A percentile compares a stretch with the other conserved stretches of the same genome.
Evolutionary conservation across 2,329 filamentous ascomycete genomes (phyloP).

Genomic region (Cladosporium halotolerans): DNA sequence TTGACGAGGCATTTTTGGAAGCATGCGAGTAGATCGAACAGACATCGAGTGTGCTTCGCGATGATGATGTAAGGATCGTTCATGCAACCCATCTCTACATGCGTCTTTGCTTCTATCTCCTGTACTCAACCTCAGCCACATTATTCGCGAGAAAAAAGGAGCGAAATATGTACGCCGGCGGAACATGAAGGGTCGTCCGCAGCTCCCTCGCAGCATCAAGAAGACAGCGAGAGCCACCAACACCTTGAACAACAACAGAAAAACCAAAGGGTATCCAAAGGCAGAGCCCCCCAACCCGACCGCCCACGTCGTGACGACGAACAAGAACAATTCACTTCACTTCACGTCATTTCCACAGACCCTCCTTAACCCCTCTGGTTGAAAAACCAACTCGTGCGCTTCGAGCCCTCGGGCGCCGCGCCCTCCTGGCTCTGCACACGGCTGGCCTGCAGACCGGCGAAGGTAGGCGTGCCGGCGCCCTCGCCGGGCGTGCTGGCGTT

Average conservation of each 20-base stretch:
- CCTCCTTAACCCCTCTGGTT: constrained; percentile 21
- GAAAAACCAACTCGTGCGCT: constrained; percentile 26
- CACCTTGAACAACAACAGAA: background rate
- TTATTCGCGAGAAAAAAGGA: no score
- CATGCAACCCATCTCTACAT: background rate
- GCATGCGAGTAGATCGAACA: no score
- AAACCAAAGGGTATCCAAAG: constrained; percentile 7
- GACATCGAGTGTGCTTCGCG: no score
- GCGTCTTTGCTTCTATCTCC: constrained; percentile 1
- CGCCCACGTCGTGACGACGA: background rate
- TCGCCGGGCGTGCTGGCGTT: constrained; percentile 32
- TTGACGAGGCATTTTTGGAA: no score
- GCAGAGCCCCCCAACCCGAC: constrained; percentile 1
- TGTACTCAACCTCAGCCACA: background rate
- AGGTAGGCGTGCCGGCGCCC: constrained; percentile 32
- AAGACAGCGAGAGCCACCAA: background rate
- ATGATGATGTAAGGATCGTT: background rate
- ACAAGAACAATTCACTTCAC: background rate
- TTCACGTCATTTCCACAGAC: background rate
- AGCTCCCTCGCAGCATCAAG: background rate
- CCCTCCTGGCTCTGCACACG: constrained; percentile 9
- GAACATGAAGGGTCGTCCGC: background rate
- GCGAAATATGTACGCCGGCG: background rate
- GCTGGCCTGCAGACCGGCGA: constrained; percentile 35
- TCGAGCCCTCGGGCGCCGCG: constrained; percentile 3